Percentiles rank a stretch among this genome's conserved stretches.
These are phyloP conservation scores for Vanderwaltozyma verrucispora DNA, from an alignment of 805 yeast genomes.

Conservation along the genomic window DNA sequence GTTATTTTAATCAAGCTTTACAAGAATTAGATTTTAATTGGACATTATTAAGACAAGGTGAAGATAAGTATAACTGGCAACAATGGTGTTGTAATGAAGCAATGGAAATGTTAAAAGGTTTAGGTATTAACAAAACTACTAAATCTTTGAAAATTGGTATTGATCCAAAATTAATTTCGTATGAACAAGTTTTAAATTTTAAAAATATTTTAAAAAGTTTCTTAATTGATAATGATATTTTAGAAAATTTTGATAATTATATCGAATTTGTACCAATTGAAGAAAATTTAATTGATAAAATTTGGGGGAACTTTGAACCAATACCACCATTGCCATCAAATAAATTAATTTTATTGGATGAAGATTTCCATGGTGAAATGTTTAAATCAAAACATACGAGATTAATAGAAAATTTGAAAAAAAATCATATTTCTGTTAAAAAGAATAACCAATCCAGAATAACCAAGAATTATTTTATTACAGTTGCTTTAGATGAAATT, in stretches of 20 bases:
- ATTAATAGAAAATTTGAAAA: constrained; percentile 31
- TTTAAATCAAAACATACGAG: constrained; percentile 46
- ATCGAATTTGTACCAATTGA: constrained; percentile 42
- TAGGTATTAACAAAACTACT: constrained; percentile 22
- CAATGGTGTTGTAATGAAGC: constrained; percentile 61
- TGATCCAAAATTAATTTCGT: constrained; percentile 67
- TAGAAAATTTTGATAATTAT: constrained; percentile 24
- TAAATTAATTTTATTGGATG: constrained; percentile 40
- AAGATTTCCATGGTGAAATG: constrained; percentile 55
- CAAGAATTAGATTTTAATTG: constrained; percentile 73
- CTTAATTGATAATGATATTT: constrained; percentile 8
- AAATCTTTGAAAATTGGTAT: constrained; percentile 51
- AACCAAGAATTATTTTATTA: constrained; percentile 36
- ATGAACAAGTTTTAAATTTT: constrained; percentile 28
- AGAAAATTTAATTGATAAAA: constrained; percentile 59
- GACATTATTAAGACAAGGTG: constrained; percentile 73
- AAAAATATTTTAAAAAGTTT: constrained; percentile 21
- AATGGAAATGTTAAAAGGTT: constrained; percentile 33
- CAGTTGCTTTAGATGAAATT: constrained; percentile 75
- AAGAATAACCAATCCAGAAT: not conserved
- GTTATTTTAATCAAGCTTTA: constrained; percentile 87
- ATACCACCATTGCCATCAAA: constrained; percentile 47
- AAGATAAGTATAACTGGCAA: constrained; percentile 69
- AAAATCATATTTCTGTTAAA: not conserved
- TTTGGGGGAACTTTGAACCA: constrained; percentile 63